Evolutionary conservation across 768 basidiomycete species (phyloP), one percentile per base, ranked within the genome.

Genomic region (Cystofilobasidium ferigula): DNA sequence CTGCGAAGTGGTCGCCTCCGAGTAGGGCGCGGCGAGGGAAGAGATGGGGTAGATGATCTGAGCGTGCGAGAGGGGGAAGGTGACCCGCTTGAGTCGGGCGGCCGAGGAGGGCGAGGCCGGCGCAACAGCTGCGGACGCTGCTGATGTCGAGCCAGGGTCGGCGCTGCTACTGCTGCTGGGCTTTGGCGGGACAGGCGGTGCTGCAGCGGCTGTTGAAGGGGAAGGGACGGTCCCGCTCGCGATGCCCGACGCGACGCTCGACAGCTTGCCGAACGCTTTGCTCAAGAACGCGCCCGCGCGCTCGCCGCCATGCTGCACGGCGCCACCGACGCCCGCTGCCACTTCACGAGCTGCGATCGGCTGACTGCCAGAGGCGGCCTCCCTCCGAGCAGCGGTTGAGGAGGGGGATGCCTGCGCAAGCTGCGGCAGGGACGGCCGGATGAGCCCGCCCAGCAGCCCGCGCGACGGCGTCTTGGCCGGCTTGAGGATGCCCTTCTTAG

Each of bases 41-140:
- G 86, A 87, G 74, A 97, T 93, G 0, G 92, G 91, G 75, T 98
- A 97, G 36, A 92, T 84, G 28, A 87, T 88, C 36, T 84, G 85
- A 71, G 95, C 82, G 70, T 87, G 82, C 0, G 89, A 89, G 16
- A 95, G 79, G 70, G 94, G 88, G 74, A 97, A 97, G 71, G 94
- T 88, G 0, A 93, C 95, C 58, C 80, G 14, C 88, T 60, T 2
- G 61, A 56, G 13, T 45, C n/a, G 32, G 18, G 22, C 10, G 18
- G 28, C 8, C 22, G 53, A 16, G 6, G 34, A 8, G 1, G 43
- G 26, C n/a, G 47, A 20, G 12, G 45, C n/a, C n/a, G n/a, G n/a
- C n/a, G n/a, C n/a, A n/a, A n/a, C n/a, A n/a, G n/a, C n/a, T n/a
- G n/a, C n/a, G n/a, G n/a, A n/a, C n/a, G n/a, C n/a, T n/a, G n/a